A percentile compares a stretch with the other conserved stretches of the same genome.
phyloP scores from a whole-genome alignment of 2,329 filamentous ascomycete species.

The Microcera coccophila region DNA sequence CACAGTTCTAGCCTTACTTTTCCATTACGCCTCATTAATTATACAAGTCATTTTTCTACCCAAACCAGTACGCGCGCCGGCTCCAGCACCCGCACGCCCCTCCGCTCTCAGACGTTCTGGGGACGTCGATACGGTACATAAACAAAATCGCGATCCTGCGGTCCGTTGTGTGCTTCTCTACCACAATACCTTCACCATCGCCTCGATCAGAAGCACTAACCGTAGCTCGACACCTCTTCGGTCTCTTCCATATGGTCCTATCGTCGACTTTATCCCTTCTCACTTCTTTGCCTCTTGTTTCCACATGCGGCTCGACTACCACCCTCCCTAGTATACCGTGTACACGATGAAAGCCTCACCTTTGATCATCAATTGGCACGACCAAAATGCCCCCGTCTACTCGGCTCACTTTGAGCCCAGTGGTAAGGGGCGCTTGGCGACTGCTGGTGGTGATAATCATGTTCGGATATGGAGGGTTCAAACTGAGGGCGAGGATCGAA shows the following conservation, averaged over 20 bases:
- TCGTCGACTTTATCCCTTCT: neutral
- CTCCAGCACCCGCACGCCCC: neutral
- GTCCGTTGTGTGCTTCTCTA: neutral
- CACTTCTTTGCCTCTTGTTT: conserved; percentile 1
- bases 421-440: conserved; percentile 87
- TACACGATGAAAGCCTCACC: conserved; percentile 88
- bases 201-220: neutral
- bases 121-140: neutral
- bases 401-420: conserved; percentile 94
- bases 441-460: conserved; percentile 93
- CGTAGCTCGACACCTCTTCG: neutral
- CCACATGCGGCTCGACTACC: conserved; percentile 30
- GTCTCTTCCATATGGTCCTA: neutral
- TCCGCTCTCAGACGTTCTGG: neutral
- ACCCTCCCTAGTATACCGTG: conserved; percentile 24
- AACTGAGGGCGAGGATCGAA: conserved; percentile 76
- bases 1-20: conserved; percentile 7
- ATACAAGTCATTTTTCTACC: neutral
- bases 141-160: neutral
- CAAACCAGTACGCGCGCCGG: neutral
- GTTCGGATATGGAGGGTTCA: conserved; percentile 94
- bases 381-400: conserved; percentile 94
- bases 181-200: neutral
- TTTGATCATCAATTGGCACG: conserved; percentile 97
- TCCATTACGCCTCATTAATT: neutral